Percentiles rank a stretch among this genome's conserved stretches.
These are phyloP conservation scores for Gautieria morchelliformis DNA, from an alignment of 768 basidiomycete species.

Conservation along the genomic window DNA sequence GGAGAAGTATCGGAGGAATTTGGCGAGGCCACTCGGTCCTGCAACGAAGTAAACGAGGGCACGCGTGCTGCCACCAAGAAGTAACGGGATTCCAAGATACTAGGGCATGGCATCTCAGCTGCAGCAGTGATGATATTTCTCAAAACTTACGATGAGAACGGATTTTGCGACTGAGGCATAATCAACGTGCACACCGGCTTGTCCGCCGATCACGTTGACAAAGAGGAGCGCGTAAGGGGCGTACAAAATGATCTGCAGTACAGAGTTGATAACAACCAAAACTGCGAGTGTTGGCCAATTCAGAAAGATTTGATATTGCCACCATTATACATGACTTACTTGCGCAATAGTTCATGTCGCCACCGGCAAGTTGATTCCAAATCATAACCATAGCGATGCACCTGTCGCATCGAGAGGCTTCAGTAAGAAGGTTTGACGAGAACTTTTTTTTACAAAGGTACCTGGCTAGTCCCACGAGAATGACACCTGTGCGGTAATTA, in stretches of 20 bases:
- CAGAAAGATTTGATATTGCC: not conserved
- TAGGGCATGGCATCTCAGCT: conserved; percentile 17
- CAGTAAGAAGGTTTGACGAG: not conserved
- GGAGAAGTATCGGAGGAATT: conserved; percentile 58
- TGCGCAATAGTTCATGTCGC: conserved; percentile 64
- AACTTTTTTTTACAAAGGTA: conserved; percentile 38
- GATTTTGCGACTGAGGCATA: conserved; percentile 56
- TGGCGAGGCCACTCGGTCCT: conserved; percentile 39
- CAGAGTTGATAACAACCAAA: conserved; percentile 70
- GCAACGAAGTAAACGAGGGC: conserved; percentile 37
- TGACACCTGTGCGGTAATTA: conserved; percentile 67
- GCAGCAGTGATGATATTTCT: not conserved
- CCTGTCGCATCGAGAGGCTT: not conserved
- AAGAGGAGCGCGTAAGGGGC: conserved; percentile 68
- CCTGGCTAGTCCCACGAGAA: conserved; percentile 71
- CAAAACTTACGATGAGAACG: conserved; percentile 48
- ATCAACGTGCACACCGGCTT: conserved; percentile 33
- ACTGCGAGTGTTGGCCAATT: conserved; percentile 17
- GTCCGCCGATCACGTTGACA: conserved; percentile 40
- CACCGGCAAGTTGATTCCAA: conserved; percentile 68
- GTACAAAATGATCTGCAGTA: conserved; percentile 69
- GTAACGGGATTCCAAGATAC: conserved; percentile 80
- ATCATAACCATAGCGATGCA: conserved; percentile 64
- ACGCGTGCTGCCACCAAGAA: conserved; percentile 60
- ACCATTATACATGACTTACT: conserved; percentile 13